A percentile compares a stretch with the other conserved stretches of the same genome.
phyloP scores from a whole-genome alignment of 208 protist species.

The Leishmania amazonensis region DNA sequence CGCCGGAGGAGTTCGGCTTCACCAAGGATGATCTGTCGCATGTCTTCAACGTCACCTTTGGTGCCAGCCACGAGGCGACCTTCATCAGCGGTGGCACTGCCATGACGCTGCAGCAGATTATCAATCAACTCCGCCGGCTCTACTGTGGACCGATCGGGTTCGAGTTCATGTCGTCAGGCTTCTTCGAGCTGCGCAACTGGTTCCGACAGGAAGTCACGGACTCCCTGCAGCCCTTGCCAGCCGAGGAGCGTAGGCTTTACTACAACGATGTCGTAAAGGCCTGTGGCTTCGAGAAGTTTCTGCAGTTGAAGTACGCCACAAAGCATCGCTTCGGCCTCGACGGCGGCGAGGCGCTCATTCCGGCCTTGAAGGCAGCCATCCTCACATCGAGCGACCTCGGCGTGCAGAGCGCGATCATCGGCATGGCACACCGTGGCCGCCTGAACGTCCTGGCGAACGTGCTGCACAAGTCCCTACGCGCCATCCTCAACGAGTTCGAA shows the following conservation, averaged over 20 bases:
- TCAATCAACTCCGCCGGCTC: conserved; percentile 69
- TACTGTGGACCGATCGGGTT: conserved; percentile 94
- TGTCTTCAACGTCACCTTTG: conserved; percentile 84
- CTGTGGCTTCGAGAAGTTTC: conserved; percentile 94
- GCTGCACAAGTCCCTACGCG: conserved; percentile 91
- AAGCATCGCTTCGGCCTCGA: conserved; percentile 98
- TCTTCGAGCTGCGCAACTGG: conserved; percentile 95
- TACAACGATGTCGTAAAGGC: conserved; percentile 89
- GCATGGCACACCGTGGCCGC: conserved; percentile 98
- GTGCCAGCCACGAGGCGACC: conserved; percentile 69
- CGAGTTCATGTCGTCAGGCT: conserved; percentile 97
- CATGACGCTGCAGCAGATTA: conserved; percentile 81
- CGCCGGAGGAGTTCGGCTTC: conserved; percentile 81
- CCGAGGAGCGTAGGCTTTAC: conserved; percentile 64
- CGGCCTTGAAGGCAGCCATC: conserved; percentile 94
- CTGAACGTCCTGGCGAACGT: conserved; percentile 98
- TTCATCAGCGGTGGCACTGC: conserved; percentile 74
- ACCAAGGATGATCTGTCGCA: conserved; percentile 70
- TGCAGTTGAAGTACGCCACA: conserved; percentile 92
- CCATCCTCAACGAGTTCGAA: conserved; percentile 93
- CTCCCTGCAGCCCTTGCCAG: conserved; percentile 53
- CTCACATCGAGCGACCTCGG: conserved; percentile 82
- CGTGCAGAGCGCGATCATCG: conserved; percentile 93
- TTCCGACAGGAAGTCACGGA: conserved; percentile 91
- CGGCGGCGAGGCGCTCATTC: conserved; percentile 96